Conservation (phyloP, 208 protist genomes). For the Trypanosoma boissoni region DNA sequence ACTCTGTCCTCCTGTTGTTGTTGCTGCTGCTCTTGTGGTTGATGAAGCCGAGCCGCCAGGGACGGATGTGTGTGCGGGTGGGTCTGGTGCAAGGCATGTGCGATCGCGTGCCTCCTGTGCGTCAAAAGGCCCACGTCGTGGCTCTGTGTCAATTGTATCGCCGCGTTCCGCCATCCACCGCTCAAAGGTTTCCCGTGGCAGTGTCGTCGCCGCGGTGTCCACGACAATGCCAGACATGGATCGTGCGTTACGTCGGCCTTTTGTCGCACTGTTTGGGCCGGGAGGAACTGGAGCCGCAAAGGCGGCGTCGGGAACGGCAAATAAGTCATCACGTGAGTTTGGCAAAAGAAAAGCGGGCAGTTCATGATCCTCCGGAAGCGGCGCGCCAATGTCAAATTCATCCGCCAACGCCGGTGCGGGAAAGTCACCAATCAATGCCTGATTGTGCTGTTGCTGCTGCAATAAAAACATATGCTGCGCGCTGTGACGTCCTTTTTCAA, state of each 20-base stretch:
- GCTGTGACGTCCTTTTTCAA: conserved; percentile 85
- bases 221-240: conserved; percentile 39
- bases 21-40: neutral
- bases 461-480: conserved; percentile 4
- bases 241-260: neutral
- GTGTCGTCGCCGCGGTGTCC: conserved; percentile 65
- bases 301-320: conserved; percentile 21
- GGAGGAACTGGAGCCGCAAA: conserved; percentile 30
- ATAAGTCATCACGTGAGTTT: no score
- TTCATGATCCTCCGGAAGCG: conserved; percentile 58
- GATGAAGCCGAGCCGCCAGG: neutral
- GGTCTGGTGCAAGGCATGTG: conserved; percentile 31
- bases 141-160: conserved; percentile 54
- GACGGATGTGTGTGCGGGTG: conserved; percentile 5
- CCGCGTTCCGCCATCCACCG: conserved; percentile 59
- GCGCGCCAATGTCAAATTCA: conserved; percentile 78
- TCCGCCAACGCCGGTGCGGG: conserved; percentile 31
- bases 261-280: no score
- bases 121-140: conserved; percentile 63
- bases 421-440: conserved; percentile 30
- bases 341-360: conserved; percentile 38
- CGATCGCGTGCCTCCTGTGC: conserved; percentile 58
- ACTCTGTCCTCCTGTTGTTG: no score
- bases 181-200: conserved; percentile 66
- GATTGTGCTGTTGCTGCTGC: neutral